Conservation (phyloP, 148 eudicot species). For the Agrostemma githago region DNA sequence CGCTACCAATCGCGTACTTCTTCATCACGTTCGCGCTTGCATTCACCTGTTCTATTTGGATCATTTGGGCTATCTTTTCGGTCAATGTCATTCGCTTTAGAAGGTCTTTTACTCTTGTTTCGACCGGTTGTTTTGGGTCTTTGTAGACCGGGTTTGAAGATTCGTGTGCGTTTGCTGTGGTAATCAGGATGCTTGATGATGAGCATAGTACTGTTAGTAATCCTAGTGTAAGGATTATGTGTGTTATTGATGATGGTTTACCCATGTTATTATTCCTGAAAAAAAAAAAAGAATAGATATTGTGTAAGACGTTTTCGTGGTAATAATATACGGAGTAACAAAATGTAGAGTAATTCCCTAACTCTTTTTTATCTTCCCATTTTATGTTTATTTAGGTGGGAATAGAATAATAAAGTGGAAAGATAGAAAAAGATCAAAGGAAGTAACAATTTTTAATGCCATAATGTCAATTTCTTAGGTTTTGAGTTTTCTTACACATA, state of each 20-base stretch:
- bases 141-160: conserved; percentile 33
- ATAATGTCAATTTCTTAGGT: too few relatives aligned
- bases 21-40: conserved; percentile 46
- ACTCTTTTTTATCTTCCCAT: too few relatives aligned
- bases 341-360: too few relatives aligned
- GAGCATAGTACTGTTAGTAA: conserved; percentile 1
- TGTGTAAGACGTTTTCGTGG: too few relatives aligned
- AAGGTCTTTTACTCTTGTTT: conserved; percentile 43
- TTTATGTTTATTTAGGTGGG: too few relatives aligned
- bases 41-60: conserved; percentile 45
- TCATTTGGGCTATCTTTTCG: conserved; percentile 68
- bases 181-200: background rate
- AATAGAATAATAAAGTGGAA: too few relatives aligned
- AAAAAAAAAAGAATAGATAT: background rate
- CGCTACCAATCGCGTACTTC: conserved; percentile 46
- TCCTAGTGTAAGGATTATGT: background rate
- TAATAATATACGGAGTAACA: too few relatives aligned
- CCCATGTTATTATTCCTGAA: conserved; percentile 13
- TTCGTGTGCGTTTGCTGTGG: background rate
- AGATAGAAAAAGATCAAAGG: too few relatives aligned
- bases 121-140: conserved; percentile 37
- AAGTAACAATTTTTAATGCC: too few relatives aligned
- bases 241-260: background rate
- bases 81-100: conserved; percentile 51
- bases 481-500: too few relatives aligned